Conservation (phyloP, 192 early-diverging fungal genomes). For the Helicostylum pulchrum region DNA sequence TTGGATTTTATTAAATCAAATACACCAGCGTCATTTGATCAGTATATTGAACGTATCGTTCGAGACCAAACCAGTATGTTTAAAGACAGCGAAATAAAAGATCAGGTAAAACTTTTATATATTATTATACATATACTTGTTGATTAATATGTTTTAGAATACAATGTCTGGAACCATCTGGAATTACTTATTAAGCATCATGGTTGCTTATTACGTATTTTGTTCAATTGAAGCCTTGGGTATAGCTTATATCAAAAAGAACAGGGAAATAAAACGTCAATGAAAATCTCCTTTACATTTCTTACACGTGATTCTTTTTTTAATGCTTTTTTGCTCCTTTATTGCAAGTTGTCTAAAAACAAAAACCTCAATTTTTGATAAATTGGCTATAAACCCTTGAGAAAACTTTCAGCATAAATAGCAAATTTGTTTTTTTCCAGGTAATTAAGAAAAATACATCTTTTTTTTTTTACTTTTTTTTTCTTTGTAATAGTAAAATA, state of each 20-base stretch:
- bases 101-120: constrained; percentile 12
- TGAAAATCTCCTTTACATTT: background rate
- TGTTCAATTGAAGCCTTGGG: constrained; percentile 85
- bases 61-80: constrained; percentile 40
- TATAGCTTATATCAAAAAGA: constrained; percentile 63
- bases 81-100: constrained; percentile 13
- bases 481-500: background rate
- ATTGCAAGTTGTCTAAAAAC: background rate
- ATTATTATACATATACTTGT: no score
- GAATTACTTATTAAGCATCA: constrained; percentile 76
- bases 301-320: background rate
- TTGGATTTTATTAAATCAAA: constrained; percentile 50
- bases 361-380: background rate
- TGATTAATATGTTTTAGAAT: constrained; percentile 31
- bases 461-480: background rate
- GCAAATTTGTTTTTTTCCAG: no score
- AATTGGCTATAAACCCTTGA: background rate
- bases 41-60: constrained; percentile 50
- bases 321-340: background rate
- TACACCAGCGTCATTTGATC: constrained; percentile 56
- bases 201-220: constrained; percentile 83
- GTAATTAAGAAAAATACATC: no score
- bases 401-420: background rate
- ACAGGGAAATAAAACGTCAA: constrained; percentile 37
- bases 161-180: constrained; percentile 65